Base-by-base conservation (phyloP, 176 grass and related monocot species). In the Eremochloa ophiuroides region DNA sequence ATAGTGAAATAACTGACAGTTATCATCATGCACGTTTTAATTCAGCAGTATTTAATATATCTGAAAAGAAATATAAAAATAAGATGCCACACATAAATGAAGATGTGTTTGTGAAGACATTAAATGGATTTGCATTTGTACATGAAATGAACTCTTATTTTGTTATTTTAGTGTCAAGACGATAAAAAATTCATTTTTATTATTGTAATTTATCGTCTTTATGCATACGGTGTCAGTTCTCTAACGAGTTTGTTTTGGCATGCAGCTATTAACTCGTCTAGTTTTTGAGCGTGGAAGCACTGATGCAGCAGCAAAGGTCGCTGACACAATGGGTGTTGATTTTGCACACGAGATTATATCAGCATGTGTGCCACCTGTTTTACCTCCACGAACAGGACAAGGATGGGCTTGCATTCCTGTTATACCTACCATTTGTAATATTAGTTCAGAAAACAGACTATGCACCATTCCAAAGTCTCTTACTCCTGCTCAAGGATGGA, bases 261-360 rank as follows among this genome's bases (percentile, higher is more conserved):
- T 77, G 82, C 86, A 97, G 95, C 88, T 98, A 83, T 89, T 94
- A 88, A 98, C 92, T 69, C 95, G 89, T 80, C 84, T 98, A 33
- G 92, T 98, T 59, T 98, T 98, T 86, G 95, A 98, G 59, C 88
- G 86, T 62, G 90, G 86, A 87, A 98, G 95, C 79, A 89, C 90
- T 72, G 95, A 94, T 76, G 95, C 92, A 23, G 95, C 95, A 79
- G 92, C 87, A 68, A 93, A 94, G 82, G 92, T 92, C 38, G 90
- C 95, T 83, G 95, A 94, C 71, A 89, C 91, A 69, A 94, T 98
- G 95, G 84, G 90, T 27, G 88, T 94, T 22, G 92, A 98, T 84
- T 98, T 98, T 86, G 95, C 94, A 70, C 92, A 98, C 35, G 92
- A 98, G 80, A 85, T 98, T 67, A 93, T 98, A 90, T 94, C 88